Evolutionary conservation across 306 rosid genomes (phyloP), one percentile per base, ranked within the genome.

Genomic region (Cercis canadensis): DNA sequence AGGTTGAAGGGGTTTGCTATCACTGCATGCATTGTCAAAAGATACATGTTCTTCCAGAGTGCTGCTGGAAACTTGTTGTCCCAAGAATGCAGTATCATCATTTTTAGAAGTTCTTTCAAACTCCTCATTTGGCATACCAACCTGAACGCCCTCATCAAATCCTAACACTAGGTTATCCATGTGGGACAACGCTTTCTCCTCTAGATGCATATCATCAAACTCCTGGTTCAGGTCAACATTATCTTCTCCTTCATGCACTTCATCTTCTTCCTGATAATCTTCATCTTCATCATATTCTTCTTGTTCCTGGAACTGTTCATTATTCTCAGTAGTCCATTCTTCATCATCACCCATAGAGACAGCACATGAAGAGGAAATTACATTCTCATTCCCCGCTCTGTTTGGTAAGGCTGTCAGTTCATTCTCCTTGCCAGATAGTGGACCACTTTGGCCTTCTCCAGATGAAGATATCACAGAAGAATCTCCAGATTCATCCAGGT

Each of bases 251-350:
- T 87, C 97, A 65, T 88, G 97, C 64, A 85, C 96, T 77, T 94
- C 98, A 74, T 93, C 97, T 80, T 92, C 98, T 81, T 90, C 98
- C 77, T 67, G 84, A 44, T 88, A 94, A 65, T 93, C 97, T 69
- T 88, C 98, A 74, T 93, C 97, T 75, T 93, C 98, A 69, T 92
- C 98, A 77, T 93, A 93, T 77, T 94, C 98, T 77, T 90, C 98
- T 74, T 94, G 98, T 71, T 90, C 94, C 78, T 90, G 98, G 78
- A 88, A 76, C 56, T 75, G 92, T 51, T 87, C 96, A 61, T 84
- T 83, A 62, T 86, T 87, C 82, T 84, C 97, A 65, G 80, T 57
- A 71, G 89, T 78, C 98, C 98, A 94, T 62, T 92, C 98, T 47
- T 89, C 98, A 78, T 93, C 97, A 80, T 86, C 96, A 13, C 75